Evolutionary conservation across 73 alveolate genomes (phyloP).

Genomic region (Paraurostyla sp.): DNA sequence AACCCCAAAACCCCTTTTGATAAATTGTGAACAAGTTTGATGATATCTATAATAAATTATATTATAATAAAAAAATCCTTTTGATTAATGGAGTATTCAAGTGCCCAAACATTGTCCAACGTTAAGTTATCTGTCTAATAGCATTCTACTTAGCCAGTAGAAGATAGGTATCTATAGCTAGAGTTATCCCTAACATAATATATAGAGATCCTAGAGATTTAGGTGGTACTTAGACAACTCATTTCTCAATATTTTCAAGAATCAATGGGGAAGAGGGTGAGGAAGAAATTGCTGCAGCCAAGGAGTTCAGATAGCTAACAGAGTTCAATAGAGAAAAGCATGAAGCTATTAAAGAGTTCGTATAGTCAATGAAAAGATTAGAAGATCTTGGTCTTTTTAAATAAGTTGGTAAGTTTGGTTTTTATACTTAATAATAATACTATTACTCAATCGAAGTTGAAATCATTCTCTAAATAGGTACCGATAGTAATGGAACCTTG

Average conservation of each 20-base stretch:
- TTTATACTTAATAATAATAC: not conserved
- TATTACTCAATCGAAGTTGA: not conserved
- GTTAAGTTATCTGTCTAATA: no score
- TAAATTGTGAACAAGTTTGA: no score
- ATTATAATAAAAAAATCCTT: no score
- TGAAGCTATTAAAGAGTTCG: not conserved
- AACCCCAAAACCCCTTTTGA: no score
- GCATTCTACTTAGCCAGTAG: no score
- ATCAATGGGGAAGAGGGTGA: not conserved
- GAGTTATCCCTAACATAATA: no score
- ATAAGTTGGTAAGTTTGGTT: not conserved
- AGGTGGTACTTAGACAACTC: not conserved
- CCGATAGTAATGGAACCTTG: constrained; percentile 26
- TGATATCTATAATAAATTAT: no score
- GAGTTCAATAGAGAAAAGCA: not conserved
- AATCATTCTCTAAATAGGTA: not conserved
- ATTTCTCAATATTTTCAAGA: not conserved
- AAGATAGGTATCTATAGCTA: no score
- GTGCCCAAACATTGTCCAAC: no score
- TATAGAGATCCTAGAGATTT: no score
- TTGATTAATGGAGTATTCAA: no score
- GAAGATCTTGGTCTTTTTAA: constrained; percentile 47
- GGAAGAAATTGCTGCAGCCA: not conserved
- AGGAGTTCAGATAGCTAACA: not conserved
- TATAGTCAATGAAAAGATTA: not conserved